Percentiles rank a stretch among this genome's conserved stretches.
phyloP scores from a whole-genome alignment of 2,329 filamentous ascomycete genomes.

The Sporothrix pallida region DNA sequence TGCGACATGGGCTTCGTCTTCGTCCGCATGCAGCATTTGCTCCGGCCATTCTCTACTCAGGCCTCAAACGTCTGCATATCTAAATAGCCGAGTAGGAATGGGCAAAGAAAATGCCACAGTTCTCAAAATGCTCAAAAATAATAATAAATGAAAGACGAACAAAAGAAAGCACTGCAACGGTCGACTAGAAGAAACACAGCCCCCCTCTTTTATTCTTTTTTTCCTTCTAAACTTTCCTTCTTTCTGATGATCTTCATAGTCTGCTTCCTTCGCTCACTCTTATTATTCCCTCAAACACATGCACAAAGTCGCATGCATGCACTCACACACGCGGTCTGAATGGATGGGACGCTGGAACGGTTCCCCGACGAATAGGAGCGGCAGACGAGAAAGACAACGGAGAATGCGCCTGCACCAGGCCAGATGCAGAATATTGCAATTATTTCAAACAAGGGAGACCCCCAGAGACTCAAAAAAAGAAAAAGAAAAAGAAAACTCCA shows the following conservation, averaged over 20 bases:
- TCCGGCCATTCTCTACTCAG: not conserved
- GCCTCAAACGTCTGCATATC: not conserved
- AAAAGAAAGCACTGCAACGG: slow-evolving; percentile 21
- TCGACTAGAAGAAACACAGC: not conserved
- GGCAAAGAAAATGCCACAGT: not conserved
- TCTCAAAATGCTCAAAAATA: not conserved
- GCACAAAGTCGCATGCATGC: slow-evolving; percentile 17
- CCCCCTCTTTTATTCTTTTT: not conserved
- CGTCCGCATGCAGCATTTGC: not conserved
- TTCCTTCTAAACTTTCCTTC: not conserved
- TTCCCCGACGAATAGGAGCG: slow-evolving; percentile 44
- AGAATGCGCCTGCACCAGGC: not conserved
- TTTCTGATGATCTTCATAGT: not conserved
- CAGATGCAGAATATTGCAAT: not conserved
- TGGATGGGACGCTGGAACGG: slow-evolving; percentile 21
- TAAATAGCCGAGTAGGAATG: not conserved
- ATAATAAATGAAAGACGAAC: not conserved
- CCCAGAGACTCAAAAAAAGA: too few species aligned
- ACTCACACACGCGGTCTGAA: slow-evolving; percentile 6
- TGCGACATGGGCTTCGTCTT: not conserved
- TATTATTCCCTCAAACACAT: slow-evolving; percentile 22
- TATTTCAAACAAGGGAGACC: slow-evolving; percentile 7
- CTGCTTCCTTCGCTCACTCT: not conserved
- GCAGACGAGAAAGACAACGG: slow-evolving; percentile 37
- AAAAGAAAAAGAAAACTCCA: not conserved